Percentiles rank a stretch among this genome's conserved stretches.
These are phyloP conservation scores for Raphanus raphanistrum DNA, from an alignment of 345 rosid species.

Conservation along the genomic window DNA sequence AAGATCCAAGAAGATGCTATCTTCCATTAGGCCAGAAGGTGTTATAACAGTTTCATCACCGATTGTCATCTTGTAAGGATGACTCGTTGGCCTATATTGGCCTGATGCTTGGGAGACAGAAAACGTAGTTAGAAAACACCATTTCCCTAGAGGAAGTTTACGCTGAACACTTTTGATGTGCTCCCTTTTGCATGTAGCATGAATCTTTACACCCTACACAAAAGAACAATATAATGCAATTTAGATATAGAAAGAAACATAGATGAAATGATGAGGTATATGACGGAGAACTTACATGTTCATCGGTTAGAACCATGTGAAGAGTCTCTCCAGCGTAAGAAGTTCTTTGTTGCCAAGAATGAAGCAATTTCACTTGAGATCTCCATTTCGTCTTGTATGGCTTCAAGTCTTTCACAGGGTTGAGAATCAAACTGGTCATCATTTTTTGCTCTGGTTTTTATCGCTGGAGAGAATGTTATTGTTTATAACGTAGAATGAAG, in stretches of 20 bases:
- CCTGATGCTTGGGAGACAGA: no score
- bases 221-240: no score
- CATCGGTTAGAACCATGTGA: background rate
- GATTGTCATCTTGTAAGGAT: background rate
- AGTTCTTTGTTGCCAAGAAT: background rate
- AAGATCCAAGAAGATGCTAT: no score
- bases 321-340: background rate
- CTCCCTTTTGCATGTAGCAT: background rate
- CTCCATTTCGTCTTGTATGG: background rate
- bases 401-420: background rate
- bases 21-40: background rate
- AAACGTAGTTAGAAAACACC: background rate
- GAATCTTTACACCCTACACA: no score
- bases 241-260: no score
- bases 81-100: no score
- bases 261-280: background rate
- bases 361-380: background rate
- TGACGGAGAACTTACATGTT: background rate
- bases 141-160: background rate
- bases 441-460: background rate
- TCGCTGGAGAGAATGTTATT: background rate
- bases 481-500: background rate
- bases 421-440: background rate
- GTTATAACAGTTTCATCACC: background rate
- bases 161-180: background rate